Evolutionary conservation across 208 protist species (phyloP).

Genomic region (Borovskyia barvae): DNA sequence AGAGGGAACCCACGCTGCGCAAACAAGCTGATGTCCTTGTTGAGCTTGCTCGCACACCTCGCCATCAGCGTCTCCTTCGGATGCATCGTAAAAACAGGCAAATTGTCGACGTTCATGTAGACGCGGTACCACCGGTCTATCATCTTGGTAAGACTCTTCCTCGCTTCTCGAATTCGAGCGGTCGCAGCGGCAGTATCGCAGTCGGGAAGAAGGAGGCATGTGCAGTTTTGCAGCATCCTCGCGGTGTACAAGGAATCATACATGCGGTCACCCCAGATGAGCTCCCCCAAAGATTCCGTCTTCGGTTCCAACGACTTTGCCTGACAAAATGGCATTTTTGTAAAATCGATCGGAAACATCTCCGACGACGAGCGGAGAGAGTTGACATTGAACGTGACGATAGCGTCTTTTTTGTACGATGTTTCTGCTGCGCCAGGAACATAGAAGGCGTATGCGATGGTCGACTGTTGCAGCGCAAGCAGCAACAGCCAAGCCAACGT

Average conservation of each 20-base stretch:
- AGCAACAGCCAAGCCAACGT: neutral
- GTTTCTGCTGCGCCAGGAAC: conserved; percentile 52
- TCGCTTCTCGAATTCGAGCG: conserved; percentile 16
- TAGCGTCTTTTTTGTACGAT: conserved; percentile 46
- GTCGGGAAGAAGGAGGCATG: conserved; percentile 33
- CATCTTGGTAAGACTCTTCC: conserved; percentile 35
- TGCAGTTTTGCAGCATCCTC: conserved; percentile 45
- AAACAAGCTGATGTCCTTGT: conserved; percentile 23
- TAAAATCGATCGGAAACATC: conserved; percentile 73
- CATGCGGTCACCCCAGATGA: conserved; percentile 80
- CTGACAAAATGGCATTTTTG: conserved; percentile 66
- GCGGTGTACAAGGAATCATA: conserved; percentile 71
- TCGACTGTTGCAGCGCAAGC: neutral
- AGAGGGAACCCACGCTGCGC: conserved; percentile 73
- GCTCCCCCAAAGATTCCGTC: conserved; percentile 60
- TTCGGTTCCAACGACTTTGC: conserved; percentile 27
- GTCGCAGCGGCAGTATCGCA: conserved; percentile 46
- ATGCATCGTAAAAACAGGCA: conserved; percentile 53
- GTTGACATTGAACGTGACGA: conserved; percentile 60
- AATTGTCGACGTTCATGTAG: conserved; percentile 84
- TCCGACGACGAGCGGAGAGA: conserved; percentile 64
- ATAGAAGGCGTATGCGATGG: conserved; percentile 37
- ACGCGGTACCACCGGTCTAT: conserved; percentile 81
- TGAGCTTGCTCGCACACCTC: conserved; percentile 17
- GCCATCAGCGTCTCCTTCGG: neutral